Conservation (phyloP, 2,329 filamentous ascomycete species). For the Alternaria novae-zelandiae region DNA sequence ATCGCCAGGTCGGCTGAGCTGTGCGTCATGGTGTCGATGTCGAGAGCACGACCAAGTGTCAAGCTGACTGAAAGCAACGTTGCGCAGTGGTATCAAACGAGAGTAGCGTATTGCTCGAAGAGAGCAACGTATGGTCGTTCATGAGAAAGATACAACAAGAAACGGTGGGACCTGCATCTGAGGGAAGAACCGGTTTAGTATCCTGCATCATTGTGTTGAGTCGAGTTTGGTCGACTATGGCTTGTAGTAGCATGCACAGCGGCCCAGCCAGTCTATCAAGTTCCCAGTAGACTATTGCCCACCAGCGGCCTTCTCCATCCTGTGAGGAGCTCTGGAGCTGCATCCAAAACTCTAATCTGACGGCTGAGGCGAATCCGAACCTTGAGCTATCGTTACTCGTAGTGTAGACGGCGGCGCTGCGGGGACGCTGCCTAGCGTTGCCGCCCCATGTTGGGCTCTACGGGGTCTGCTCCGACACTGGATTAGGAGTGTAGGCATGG, state of each 20-base stretch:
- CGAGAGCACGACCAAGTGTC: background rate
- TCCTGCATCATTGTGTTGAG: background rate
- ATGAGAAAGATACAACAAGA: background rate
- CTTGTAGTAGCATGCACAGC: background rate
- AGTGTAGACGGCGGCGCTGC: background rate
- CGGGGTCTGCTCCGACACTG: background rate
- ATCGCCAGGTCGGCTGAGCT: constrained; percentile 19
- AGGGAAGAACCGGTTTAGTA: background rate
- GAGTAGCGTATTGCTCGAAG: background rate
- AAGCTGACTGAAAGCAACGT: constrained; percentile 3
- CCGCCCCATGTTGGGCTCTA: background rate
- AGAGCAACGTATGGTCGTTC: background rate
- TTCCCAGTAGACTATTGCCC: background rate
- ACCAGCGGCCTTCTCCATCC: background rate
- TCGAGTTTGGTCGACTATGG: background rate
- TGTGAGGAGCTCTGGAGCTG: background rate
- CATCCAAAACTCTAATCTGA: background rate
- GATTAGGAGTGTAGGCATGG: background rate
- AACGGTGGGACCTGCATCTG: background rate
- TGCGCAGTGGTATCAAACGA: constrained; percentile 14
- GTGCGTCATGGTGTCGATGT: constrained; percentile 10
- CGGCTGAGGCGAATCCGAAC: background rate
- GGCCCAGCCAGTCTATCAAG: background rate
- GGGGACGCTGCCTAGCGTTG: background rate
- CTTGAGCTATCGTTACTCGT: background rate